Conservation (phyloP, 306 rosid genomes). For the Cucurbita moschata region DNA sequence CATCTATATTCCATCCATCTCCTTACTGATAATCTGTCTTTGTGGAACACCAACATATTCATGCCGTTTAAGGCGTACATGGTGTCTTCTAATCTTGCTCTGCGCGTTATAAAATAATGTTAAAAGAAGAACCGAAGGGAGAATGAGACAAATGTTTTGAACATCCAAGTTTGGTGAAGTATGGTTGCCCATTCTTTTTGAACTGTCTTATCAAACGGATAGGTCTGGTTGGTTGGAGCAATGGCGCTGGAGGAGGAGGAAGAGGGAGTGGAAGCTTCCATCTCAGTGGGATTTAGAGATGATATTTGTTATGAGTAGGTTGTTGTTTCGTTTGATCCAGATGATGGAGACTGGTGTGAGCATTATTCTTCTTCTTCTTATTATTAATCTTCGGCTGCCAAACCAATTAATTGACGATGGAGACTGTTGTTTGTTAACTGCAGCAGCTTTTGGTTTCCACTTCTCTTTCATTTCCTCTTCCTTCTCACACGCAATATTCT, state of each 20-base stretch:
- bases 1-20: background rate
- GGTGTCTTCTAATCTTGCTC: background rate
- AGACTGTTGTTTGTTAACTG: background rate
- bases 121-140: background rate
- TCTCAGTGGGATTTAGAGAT: background rate
- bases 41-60: background rate
- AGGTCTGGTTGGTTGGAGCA: background rate
- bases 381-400: background rate
- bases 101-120: background rate
- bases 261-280: background rate
- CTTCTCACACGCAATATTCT: constrained; percentile 30
- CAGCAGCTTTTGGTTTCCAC: background rate
- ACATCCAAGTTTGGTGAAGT: background rate
- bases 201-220: background rate
- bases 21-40: background rate
- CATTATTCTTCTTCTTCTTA: background rate
- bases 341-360: background rate
- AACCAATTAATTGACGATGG: background rate
- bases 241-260: too few species aligned
- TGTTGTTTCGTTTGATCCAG: background rate
- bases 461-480: constrained; percentile 16
- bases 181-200: background rate
- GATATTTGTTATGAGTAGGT: too few species aligned
- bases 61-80: background rate
- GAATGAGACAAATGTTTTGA: background rate